Base-by-base conservation (phyloP, 768 basidiomycete genomes). In the Kwoniella europaea region DNA sequence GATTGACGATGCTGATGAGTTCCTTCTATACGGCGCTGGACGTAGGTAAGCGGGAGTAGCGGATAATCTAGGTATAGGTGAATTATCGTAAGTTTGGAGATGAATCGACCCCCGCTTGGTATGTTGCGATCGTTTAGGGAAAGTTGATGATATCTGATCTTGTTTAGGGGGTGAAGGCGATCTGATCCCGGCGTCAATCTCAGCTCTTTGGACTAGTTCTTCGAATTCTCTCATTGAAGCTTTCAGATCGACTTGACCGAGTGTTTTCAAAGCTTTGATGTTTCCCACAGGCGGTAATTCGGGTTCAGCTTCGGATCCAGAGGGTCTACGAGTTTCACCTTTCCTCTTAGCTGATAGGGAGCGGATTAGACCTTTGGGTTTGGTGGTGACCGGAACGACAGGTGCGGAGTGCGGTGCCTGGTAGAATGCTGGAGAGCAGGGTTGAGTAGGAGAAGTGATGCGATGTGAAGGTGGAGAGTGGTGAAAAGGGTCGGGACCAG, bases 371-470 rank as follows among this genome's bases (percentile, higher is more conserved):
- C 67, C 67, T 20, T 58, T 59, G 9, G 65, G 65, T 13, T 20
- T 58, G 6, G 24, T 53, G 2, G 44, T 60, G 12, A 52, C 52
- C 18, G 67, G 58, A 20, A 68, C n/a, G 41, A 61, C 59, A 61
- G 67, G 67, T 53, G 67, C 67, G 2, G 67, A 68, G 20, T 68
- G 67, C 1, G 67, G 67, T 1, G 67, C 58, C 53, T 60, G 58
- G 35, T 68, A 68, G 46, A 60, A 43, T 15, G 59, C 52, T 10
- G 59, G 59, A 13, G 58, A 27, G 5, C n/a, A n/a, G 2, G 20
- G 24, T 2, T 24, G 64, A 2, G 50, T 15, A 4, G 52, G 52
- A n/a, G 44, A 27, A 18, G 29, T 20, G 1, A 27, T 15, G 9
- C 27, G 20, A n/a, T 64, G 63, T 27, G 22, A 9, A 18, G 50